Evolutionary conservation across 2,329 filamentous ascomycete species (phyloP).

Genomic region (Nakataea oryzae): DNA sequence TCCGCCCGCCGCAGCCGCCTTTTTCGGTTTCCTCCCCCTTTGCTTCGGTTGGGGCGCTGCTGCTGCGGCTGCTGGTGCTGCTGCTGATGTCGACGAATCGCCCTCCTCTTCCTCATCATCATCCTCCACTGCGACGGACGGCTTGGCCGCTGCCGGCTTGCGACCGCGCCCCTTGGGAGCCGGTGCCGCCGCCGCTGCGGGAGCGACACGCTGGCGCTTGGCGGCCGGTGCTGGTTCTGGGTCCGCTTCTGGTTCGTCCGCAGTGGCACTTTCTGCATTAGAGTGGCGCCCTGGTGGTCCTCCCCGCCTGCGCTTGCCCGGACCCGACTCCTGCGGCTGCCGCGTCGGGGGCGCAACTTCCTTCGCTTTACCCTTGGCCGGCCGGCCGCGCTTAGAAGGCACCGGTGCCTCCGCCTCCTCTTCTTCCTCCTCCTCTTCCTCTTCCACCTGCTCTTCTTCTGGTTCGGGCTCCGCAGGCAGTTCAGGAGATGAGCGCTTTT

Average conservation of each 20-base stretch:
- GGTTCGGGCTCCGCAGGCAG: neutral
- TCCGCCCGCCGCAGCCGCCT: neutral
- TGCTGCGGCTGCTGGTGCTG: constrained; percentile 27
- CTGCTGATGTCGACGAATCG: constrained; percentile 26
- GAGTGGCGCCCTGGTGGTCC: neutral
- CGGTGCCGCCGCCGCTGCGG: neutral
- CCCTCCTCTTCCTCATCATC: neutral
- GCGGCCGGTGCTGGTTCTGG: constrained; percentile 11
- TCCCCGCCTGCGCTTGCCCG: neutral
- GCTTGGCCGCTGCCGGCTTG: constrained; percentile 9
- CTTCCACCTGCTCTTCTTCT: neutral
- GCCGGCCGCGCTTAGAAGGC: neutral
- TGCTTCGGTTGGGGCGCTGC: constrained; percentile 11
- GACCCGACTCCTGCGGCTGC: neutral
- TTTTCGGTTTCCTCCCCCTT: constrained; percentile 9
- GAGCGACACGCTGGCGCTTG: constrained; percentile 6
- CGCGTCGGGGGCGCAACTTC: neutral
- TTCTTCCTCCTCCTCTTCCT: neutral
- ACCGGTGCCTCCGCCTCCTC: neutral
- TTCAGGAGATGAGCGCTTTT: neutral
- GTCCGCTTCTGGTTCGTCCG: constrained; percentile 12
- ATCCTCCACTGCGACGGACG: neutral
- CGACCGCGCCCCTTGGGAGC: constrained; percentile 11
- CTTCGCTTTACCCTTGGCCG: neutral
- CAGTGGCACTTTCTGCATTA: constrained; percentile 6